phyloP scores from a whole-genome alignment of 768 basidiomycete species.

The Tylopilus sp. region DNA sequence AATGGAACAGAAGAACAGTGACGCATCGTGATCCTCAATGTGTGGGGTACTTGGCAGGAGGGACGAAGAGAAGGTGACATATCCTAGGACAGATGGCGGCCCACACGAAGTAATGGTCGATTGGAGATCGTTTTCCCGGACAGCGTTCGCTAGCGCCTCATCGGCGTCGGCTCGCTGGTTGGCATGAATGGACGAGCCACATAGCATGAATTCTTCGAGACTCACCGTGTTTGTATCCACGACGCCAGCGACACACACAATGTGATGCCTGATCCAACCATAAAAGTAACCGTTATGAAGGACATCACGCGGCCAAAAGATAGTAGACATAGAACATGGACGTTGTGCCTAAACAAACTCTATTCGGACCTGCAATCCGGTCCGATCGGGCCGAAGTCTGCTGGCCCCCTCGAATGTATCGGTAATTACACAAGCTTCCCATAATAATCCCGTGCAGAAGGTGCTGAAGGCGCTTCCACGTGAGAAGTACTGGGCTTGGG shows the following conservation, averaged over 20 bases:
- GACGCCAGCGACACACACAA: slow-evolving; percentile 51
- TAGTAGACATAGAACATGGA: slow-evolving; percentile 29
- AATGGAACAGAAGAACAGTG: slow-evolving; percentile 10
- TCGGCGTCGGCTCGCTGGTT: slow-evolving; percentile 17
- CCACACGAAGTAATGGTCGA: slow-evolving; percentile 14
- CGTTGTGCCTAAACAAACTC: background rate
- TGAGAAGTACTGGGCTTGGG: slow-evolving; percentile 41
- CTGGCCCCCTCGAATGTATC: background rate
- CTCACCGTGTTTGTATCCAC: slow-evolving; percentile 36
- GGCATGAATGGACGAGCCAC: slow-evolving; percentile 1
- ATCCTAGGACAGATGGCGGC: slow-evolving; percentile 30
- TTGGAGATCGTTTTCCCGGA: slow-evolving; percentile 20
- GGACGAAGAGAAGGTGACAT: slow-evolving; percentile 19
- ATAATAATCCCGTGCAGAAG: slow-evolving; percentile 37
- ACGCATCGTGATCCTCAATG: slow-evolving; percentile 32
- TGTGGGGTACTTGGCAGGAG: slow-evolving; percentile 20
- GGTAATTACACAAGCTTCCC: slow-evolving; percentile 20
- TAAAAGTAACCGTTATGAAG: slow-evolving; percentile 49
- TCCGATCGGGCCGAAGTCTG: background rate
- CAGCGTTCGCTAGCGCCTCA: slow-evolving; percentile 1
- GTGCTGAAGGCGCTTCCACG: slow-evolving; percentile 15
- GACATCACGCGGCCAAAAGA: slow-evolving; percentile 61
- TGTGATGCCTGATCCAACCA: slow-evolving; percentile 50
- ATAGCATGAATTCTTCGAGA: background rate
- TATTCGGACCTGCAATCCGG: background rate